Conservation (phyloP, 106 monocot genomes). For the Dendrobium officinale region DNA sequence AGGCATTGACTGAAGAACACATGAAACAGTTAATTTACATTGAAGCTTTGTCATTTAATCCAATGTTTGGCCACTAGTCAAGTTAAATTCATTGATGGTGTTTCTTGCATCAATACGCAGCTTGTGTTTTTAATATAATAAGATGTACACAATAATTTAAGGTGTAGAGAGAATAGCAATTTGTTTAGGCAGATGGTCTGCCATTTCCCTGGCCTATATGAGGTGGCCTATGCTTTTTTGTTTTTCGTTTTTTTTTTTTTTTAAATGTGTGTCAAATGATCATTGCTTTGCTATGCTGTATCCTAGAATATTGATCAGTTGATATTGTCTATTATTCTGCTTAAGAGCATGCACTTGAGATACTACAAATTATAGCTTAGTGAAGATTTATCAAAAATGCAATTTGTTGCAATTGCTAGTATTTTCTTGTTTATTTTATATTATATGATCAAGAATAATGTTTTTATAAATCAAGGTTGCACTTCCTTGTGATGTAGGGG, state of each 20-base stretch:
- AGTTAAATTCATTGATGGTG: not conserved
- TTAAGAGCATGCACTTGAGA: not conserved
- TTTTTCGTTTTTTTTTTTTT: not conserved
- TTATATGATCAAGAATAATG: too few species aligned
- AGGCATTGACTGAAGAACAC: constrained; percentile 65
- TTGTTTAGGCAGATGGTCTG: not conserved
- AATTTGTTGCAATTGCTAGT: too few species aligned
- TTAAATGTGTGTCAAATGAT: not conserved
- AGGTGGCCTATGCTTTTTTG: constrained; percentile 1
- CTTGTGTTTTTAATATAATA: constrained; percentile 1
- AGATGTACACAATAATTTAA: not conserved
- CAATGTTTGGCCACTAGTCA: constrained; percentile 12
- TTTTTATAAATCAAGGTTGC: too few species aligned
- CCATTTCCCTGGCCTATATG: not conserved
- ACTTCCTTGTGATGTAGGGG: too few species aligned
- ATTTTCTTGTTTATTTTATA: too few species aligned
- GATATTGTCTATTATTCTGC: not conserved
- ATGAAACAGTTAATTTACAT: constrained; percentile 94
- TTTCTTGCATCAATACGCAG: not conserved
- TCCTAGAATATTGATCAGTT: not conserved
- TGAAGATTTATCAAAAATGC: not conserved
- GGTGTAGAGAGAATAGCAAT: not conserved
- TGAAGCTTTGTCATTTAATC: constrained; percentile 72
- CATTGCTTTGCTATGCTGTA: constrained; percentile 2
- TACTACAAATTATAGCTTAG: not conserved